Evolutionary conservation across 345 rosid species (phyloP).

Genomic region (Lenwebbia sp.): DNA sequence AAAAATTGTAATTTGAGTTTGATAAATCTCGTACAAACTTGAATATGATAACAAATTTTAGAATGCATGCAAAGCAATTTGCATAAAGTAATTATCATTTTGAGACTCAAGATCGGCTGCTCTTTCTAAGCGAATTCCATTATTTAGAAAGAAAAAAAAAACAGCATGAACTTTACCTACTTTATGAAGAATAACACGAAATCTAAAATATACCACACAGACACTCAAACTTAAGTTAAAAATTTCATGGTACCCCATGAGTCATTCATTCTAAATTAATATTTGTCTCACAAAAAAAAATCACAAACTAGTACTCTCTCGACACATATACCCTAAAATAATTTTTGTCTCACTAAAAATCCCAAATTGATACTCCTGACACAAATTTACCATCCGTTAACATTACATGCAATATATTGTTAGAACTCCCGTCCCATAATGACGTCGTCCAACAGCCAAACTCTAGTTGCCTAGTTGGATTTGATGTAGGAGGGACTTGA

Average conservation of each 20-base stretch:
- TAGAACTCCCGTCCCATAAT: neutral
- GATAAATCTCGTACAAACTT: neutral
- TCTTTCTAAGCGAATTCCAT: too few relatives aligned
- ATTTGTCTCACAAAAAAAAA: neutral
- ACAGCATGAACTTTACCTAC: too few relatives aligned
- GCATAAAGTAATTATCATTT: too few relatives aligned
- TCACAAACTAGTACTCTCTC: rapidly evolving
- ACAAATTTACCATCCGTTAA: neutral
- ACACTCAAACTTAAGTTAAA: neutral
- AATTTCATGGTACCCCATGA: neutral
- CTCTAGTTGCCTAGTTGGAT: neutral
- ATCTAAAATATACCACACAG: too few relatives aligned
- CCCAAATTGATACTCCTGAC: rapidly evolving
- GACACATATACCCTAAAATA: neutral
- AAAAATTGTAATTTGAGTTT: neutral
- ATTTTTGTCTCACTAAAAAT: neutral
- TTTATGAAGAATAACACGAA: too few relatives aligned
- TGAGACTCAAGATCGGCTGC: too few relatives aligned
- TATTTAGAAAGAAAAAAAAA: too few relatives aligned
- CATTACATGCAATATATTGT: neutral
- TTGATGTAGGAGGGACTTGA: neutral
- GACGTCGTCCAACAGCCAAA: neutral
- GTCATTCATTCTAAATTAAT: neutral
- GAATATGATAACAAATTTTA: neutral
- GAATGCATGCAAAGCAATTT: neutral